Percentiles rank a stretch among this genome's conserved stretches.
Evolutionary conservation across 129 eudicot species (phyloP).

Genomic region (Logfia minima): DNA sequence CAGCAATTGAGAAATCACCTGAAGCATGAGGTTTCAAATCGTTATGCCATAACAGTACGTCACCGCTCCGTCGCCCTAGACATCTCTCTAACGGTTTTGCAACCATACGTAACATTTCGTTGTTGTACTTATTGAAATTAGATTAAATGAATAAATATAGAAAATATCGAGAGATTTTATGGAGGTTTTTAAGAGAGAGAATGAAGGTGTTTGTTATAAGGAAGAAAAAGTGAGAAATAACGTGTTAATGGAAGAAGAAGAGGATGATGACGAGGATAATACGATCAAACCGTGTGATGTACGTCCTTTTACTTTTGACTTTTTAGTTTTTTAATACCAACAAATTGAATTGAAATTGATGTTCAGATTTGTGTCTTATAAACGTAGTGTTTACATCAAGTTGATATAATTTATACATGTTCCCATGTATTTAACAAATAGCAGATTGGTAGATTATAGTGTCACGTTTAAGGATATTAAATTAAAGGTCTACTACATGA

Average conservation of each 20-base stretch:
- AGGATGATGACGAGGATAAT: conserved; percentile 20
- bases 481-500: neutral
- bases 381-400: neutral
- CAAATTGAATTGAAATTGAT: neutral
- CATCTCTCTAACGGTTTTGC: conserved; percentile 57
- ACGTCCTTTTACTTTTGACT: conserved; percentile 32
- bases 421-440: neutral
- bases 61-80: conserved; percentile 58
- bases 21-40: conserved; percentile 84
- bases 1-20: conserved; percentile 93
- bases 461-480: neutral
- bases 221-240: conserved; percentile 31
- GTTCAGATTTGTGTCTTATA: neutral
- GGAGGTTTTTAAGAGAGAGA: conserved; percentile 11
- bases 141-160: neutral
- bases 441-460: neutral
- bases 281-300: conserved; percentile 35
- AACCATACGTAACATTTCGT: conserved; percentile 56
- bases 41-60: conserved; percentile 75
- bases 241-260: conserved; percentile 30
- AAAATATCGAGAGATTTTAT: neutral
- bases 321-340: neutral
- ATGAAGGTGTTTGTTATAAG: neutral
- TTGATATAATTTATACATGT: conserved; percentile 3
- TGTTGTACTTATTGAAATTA: neutral